Percentiles rank a stretch among this genome's conserved stretches.
Evolutionary conservation across 177 flowering plant species (phyloP).

Genomic region (Vitis hybrid): DNA sequence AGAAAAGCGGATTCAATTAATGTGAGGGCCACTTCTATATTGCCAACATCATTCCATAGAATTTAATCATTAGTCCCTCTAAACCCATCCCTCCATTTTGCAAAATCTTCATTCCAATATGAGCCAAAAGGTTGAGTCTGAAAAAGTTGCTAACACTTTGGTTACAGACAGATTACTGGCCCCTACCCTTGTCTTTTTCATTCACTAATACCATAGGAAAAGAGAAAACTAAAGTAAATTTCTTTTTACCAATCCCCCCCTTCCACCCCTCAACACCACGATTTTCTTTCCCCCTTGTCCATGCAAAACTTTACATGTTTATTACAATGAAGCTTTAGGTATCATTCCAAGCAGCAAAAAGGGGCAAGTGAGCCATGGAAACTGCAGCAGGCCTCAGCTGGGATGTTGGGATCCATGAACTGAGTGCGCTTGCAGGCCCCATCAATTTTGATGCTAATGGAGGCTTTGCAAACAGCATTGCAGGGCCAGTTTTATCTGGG

Average conservation of each 20-base stretch:
- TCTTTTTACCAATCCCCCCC: background rate
- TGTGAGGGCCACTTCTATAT: slow-evolving; percentile 15
- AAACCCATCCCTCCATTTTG: slow-evolving; percentile 23
- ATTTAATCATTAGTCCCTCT: slow-evolving; percentile 22
- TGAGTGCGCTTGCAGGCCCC: slow-evolving; percentile 17
- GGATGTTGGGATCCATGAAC: slow-evolving; percentile 55
- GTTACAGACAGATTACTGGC: slow-evolving; percentile 25
- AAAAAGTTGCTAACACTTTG: slow-evolving; percentile 21
- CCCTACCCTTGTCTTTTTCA: slow-evolving; percentile 25
- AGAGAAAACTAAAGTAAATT: background rate
- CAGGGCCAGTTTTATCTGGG: slow-evolving; percentile 48
- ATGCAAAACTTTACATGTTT: slow-evolving; percentile 32
- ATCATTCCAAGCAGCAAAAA: slow-evolving; percentile 88
- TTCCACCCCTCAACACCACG: slow-evolving; percentile 9
- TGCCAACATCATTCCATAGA: slow-evolving; percentile 22
- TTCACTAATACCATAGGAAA: slow-evolving; percentile 17
- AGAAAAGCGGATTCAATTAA: slow-evolving; percentile 14
- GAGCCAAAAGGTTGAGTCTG: slow-evolving; percentile 24
- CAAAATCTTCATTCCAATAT: slow-evolving; percentile 23
- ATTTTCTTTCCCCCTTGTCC: slow-evolving; percentile 3
- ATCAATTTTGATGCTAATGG: slow-evolving; percentile 34
- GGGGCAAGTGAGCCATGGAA: slow-evolving; percentile 71
- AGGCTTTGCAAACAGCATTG: slow-evolving; percentile 46
- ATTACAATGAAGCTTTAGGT: slow-evolving; percentile 22
- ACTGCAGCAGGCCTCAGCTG: slow-evolving; percentile 57